These are phyloP conservation scores for Backusella circina DNA, from an alignment of 192 early-diverging fungal genomes.

Conservation along the genomic window DNA sequence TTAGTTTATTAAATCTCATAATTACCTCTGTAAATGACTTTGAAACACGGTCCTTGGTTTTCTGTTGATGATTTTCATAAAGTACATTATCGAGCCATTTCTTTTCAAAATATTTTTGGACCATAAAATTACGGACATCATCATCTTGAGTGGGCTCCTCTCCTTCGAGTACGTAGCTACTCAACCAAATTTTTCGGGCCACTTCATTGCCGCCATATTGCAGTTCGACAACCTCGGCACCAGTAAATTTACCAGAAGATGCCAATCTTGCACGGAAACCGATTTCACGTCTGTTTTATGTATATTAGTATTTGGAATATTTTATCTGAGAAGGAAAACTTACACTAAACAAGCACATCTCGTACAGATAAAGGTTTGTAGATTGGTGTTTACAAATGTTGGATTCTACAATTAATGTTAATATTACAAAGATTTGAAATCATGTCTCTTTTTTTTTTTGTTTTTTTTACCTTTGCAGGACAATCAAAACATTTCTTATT, in stretches of 20 bases:
- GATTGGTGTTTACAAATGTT: neutral
- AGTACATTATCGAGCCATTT: neutral
- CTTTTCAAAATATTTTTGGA: neutral
- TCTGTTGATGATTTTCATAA: neutral
- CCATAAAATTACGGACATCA: neutral
- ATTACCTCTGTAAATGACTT: neutral
- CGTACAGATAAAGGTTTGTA: neutral
- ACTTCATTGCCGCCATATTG: neutral
- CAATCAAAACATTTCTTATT: conserved; percentile 1
- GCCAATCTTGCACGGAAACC: neutral
- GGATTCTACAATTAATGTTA: neutral
- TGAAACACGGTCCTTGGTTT: neutral
- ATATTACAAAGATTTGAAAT: neutral
- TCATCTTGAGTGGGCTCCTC: neutral
- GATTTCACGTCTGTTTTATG: neutral
- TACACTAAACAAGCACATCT: neutral
- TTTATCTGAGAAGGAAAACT: neutral
- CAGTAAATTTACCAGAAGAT: neutral
- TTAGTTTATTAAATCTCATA: neutral
- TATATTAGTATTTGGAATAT: neutral
- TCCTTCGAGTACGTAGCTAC: neutral
- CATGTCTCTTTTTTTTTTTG: neutral
- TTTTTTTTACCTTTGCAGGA: neutral
- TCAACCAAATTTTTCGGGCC: neutral
- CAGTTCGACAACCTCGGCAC: neutral